Evolutionary conservation across 2,329 filamentous ascomycete species (phyloP).

Genomic region (Cyclaneusma minus): DNA sequence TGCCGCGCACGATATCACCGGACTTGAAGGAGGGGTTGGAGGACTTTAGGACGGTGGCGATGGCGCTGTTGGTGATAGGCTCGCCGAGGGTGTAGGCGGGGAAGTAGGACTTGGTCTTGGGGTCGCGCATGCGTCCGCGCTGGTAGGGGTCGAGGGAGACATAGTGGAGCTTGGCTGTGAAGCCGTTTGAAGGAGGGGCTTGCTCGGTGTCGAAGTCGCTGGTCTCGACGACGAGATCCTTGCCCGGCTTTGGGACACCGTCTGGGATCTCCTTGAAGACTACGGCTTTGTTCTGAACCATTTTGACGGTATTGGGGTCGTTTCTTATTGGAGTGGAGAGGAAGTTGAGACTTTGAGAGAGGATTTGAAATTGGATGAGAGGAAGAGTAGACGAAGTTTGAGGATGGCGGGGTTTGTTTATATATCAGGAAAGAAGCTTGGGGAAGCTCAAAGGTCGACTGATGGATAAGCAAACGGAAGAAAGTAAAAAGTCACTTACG

Average conservation of each 20-base stretch:
- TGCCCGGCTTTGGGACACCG: constrained; percentile 50
- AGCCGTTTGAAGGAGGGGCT: constrained; percentile 44
- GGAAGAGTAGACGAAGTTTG: too few species aligned
- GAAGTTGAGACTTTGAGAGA: not conserved
- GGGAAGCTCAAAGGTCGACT: too few species aligned
- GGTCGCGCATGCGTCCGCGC: constrained; percentile 60
- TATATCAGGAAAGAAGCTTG: too few species aligned
- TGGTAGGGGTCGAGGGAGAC: constrained; percentile 75
- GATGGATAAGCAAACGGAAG: too few species aligned
- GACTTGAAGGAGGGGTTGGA: constrained; percentile 44
- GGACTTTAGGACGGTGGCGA: constrained; percentile 59
- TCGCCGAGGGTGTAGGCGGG: constrained; percentile 43
- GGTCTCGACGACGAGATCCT: constrained; percentile 54
- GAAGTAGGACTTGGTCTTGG: constrained; percentile 50
- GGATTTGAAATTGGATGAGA: too few species aligned
- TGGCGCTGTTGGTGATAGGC: constrained; percentile 46
- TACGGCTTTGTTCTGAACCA: constrained; percentile 54
- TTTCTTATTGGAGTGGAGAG: not conserved
- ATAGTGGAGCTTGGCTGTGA: constrained; percentile 56
- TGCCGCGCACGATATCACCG: constrained; percentile 49
- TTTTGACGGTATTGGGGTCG: constrained; percentile 10
- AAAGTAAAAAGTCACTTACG: too few species aligned
- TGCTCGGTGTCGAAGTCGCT: constrained; percentile 50
- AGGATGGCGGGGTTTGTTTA: too few species aligned
- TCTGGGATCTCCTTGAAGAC: constrained; percentile 56